These are phyloP conservation scores for Spiromastix sp. DNA, from an alignment of 2,329 filamentous ascomycete species.

Conservation along the genomic window DNA sequence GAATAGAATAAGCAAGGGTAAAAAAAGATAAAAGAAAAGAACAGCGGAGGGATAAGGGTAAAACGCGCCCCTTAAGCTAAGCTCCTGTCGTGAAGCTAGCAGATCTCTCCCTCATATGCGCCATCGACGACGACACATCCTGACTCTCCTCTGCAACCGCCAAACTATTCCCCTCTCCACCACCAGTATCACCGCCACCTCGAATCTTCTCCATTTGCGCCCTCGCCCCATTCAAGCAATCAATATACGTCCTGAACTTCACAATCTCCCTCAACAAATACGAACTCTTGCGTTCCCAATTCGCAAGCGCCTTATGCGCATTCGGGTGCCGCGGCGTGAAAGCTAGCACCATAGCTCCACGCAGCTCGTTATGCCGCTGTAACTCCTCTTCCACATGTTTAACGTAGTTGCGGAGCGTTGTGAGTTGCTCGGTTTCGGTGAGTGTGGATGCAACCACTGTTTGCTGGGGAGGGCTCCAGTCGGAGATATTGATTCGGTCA, in stretches of 20 bases:
- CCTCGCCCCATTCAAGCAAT: slow-evolving; percentile 65
- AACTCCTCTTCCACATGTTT: slow-evolving; percentile 77
- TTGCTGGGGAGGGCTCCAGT: slow-evolving; percentile 83
- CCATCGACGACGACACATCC: background rate
- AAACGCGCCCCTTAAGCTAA: no score
- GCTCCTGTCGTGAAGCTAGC: background rate
- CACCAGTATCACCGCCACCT: slow-evolving; percentile 11
- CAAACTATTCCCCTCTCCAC: no score
- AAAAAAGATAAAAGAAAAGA: background rate
- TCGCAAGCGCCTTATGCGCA: slow-evolving; percentile 72
- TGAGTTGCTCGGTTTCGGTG: slow-evolving; percentile 70
- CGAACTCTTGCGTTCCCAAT: slow-evolving; percentile 93
- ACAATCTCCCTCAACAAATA: slow-evolving; percentile 90
- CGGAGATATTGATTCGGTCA: slow-evolving; percentile 71
- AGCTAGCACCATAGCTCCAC: slow-evolving; percentile 76
- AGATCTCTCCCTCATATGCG: background rate
- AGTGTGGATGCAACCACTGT: slow-evolving; percentile 77
- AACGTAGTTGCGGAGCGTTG: slow-evolving; percentile 66
- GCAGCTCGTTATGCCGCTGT: slow-evolving; percentile 75
- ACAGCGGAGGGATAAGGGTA: background rate
- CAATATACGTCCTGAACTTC: slow-evolving; percentile 93
- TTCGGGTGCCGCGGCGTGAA: slow-evolving; percentile 81
- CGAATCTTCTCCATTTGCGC: slow-evolving; percentile 62
- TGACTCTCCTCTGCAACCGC: background rate
- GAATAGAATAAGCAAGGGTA: background rate